These are phyloP conservation scores for Fusarium fujikuroi DNA, from an alignment of 2,329 filamentous ascomycete species.

Conservation along the genomic window DNA sequence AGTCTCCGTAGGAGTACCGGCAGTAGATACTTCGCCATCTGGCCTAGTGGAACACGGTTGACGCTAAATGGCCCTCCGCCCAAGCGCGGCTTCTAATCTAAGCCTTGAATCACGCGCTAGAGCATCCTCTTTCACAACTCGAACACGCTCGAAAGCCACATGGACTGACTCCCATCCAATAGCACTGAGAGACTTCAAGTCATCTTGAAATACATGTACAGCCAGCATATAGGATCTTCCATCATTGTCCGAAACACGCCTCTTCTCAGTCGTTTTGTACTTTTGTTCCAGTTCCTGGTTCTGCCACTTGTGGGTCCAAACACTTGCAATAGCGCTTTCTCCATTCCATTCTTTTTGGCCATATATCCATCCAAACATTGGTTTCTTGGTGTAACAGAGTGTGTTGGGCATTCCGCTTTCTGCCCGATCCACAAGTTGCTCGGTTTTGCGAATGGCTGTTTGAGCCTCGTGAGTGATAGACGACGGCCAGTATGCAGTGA, in stretches of 20 bases:
- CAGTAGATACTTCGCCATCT: too few species aligned
- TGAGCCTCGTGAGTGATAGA: neutral
- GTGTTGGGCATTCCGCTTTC: neutral
- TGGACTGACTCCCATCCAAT: neutral
- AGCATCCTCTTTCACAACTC: neutral
- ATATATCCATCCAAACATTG: neutral
- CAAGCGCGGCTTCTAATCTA: rapidly evolving
- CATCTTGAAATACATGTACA: neutral
- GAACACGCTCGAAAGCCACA: neutral
- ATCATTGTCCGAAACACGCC: neutral
- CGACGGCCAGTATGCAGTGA: neutral
- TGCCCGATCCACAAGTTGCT: neutral
- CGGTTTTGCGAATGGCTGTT: neutral
- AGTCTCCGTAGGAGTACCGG: too few species aligned
- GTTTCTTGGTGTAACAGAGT: neutral
- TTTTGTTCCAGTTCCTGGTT: neutral
- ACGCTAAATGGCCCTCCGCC: neutral
- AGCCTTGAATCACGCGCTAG: neutral
- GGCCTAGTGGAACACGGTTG: too few species aligned
- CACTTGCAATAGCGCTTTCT: neutral
- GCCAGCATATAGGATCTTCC: neutral
- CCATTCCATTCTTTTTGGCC: neutral
- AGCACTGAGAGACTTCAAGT: neutral
- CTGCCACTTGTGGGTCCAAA: neutral
- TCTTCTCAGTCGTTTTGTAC: neutral